phyloP scores from a whole-genome alignment of 257 asterid species.

The Echites panduratus region DNA sequence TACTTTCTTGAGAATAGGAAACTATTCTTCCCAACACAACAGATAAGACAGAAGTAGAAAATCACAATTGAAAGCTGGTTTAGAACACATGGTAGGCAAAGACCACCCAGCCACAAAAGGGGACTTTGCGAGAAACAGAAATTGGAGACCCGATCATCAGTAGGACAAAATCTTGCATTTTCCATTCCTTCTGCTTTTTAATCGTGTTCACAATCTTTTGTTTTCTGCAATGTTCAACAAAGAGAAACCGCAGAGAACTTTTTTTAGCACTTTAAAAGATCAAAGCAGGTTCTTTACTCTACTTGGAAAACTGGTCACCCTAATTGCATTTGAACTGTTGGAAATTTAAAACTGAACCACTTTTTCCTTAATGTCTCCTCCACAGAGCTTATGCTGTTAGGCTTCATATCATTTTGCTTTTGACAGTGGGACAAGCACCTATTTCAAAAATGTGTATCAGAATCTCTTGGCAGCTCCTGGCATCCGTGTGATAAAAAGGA shows the following conservation, averaged over 20 bases:
- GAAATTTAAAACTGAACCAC: neutral
- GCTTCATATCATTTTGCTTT: conserved; percentile 65
- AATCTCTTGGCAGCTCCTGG: conserved; percentile 48
- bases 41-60: no score
- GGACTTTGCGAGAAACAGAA: neutral
- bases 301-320: neutral
- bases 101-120: neutral
- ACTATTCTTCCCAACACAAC: no score
- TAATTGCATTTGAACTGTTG: neutral
- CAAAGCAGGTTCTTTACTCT: conserved; percentile 48
- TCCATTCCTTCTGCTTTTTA: neutral
- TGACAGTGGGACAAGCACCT: conserved; percentile 39
- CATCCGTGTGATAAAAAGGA: conserved; percentile 54
- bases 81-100: conserved; percentile 8
- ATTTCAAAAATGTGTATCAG: conserved; percentile 50
- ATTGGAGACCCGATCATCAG: no score
- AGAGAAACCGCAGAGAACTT: conserved; percentile 35
- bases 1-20: no score
- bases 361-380: neutral
- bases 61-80: no score
- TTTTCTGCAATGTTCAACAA: conserved; percentile 50
- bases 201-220: neutral
- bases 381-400: conserved; percentile 86
- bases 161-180: no score
- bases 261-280: conserved; percentile 65